phyloP scores from a whole-genome alignment of 164 flowering plant species.

The Stephania cephalantha region DNA sequence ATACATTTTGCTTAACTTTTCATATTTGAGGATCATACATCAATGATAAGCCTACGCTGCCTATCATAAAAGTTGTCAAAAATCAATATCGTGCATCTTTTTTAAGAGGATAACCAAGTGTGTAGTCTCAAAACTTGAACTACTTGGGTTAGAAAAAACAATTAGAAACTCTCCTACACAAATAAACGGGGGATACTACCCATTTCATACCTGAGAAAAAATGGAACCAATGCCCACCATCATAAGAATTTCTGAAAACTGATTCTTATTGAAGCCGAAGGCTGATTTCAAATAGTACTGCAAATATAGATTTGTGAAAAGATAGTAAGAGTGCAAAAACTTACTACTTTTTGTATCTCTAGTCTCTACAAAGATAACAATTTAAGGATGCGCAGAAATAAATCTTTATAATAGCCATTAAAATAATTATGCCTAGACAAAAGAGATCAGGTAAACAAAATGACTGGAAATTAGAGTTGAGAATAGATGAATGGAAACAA shows the following conservation, averaged over 20 bases:
- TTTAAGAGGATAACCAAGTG: not conserved
- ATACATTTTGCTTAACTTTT: no score
- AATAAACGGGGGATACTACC: not conserved
- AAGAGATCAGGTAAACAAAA: no score
- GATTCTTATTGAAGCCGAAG: slow-evolving; percentile 79
- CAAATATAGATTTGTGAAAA: slow-evolving; percentile 11
- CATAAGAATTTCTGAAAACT: slow-evolving; percentile 70
- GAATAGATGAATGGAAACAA: no score
- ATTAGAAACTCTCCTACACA: not conserved
- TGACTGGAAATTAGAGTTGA: no score
- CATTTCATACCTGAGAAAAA: slow-evolving; percentile 62
- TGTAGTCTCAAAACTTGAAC: not conserved
- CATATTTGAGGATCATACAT: no score
- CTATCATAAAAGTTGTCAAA: not conserved
- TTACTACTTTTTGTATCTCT: no score
- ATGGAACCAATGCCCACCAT: slow-evolving; percentile 85
- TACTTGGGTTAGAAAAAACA: not conserved
- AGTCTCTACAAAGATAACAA: no score
- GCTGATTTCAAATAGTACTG: slow-evolving; percentile 88
- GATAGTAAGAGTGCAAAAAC: not conserved
- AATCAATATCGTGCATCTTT: not conserved
- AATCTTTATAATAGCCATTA: no score
- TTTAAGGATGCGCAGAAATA: no score
- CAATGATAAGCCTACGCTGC: not conserved
- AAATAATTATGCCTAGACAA: no score